phyloP scores from a whole-genome alignment of 371 early-diverging fungal genomes.

The Actinomucor elegans region DNA sequence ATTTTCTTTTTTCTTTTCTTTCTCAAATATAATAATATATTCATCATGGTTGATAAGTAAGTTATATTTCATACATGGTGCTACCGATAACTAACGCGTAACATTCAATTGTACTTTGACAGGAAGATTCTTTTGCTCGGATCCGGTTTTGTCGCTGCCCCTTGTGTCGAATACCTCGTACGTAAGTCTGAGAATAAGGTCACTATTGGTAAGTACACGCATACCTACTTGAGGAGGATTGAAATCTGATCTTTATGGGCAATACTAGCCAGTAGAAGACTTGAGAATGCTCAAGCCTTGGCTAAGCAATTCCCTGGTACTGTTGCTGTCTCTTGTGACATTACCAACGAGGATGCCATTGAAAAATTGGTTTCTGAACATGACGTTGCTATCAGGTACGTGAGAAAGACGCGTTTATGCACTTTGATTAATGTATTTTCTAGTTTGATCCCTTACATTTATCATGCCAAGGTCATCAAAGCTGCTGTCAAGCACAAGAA shows the following conservation, averaged over 20 bases:
- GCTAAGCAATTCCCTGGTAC: slow-evolving; percentile 56
- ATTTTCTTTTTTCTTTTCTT: not conserved
- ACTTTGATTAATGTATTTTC: not conserved
- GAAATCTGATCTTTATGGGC: not conserved
- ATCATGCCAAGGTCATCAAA: slow-evolving; percentile 83
- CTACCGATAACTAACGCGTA: not conserved
- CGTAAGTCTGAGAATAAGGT: slow-evolving; percentile 80
- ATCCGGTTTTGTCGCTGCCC: slow-evolving; percentile 96
- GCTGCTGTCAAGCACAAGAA: slow-evolving; percentile 81
- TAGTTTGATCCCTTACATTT: slow-evolving; percentile 86
- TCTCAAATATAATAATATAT: not conserved
- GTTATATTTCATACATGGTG: not conserved
- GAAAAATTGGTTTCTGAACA: slow-evolving; percentile 87
- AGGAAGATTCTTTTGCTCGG: slow-evolving; percentile 93
- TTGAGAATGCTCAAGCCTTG: slow-evolving; percentile 77
- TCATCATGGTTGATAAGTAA: slow-evolving; percentile 28
- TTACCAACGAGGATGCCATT: slow-evolving; percentile 74
- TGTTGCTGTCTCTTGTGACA: slow-evolving; percentile 78
- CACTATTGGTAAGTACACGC: slow-evolving; percentile 67
- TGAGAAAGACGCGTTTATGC: not conserved
- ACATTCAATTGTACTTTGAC: no score
- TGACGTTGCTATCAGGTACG: slow-evolving; percentile 74
- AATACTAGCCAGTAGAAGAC: slow-evolving; percentile 76
- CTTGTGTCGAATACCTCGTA: slow-evolving; percentile 92
- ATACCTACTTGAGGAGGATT: no score